Evolutionary conservation across 148 eudicot genomes (phyloP).

Genomic region (Rheum nobile): DNA sequence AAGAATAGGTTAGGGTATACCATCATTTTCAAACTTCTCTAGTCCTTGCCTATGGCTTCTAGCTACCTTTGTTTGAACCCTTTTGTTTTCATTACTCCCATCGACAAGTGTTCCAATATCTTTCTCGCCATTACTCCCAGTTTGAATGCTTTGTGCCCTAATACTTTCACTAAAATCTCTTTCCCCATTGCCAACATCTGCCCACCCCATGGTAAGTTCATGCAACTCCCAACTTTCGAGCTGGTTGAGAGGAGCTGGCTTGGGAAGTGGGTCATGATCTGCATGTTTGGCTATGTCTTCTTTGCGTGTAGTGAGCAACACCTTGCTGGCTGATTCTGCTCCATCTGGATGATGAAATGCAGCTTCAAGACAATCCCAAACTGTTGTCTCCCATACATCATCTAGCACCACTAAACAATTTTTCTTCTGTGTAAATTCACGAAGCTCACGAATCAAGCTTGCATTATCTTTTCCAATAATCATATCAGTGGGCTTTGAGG

Average conservation of each 20-base stretch:
- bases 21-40: background rate
- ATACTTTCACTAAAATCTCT: too few species aligned
- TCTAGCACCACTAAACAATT: constrained; percentile 37
- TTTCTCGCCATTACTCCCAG: background rate
- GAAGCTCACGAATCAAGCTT: background rate
- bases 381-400: constrained; percentile 24
- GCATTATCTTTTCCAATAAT: background rate
- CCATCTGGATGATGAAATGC: constrained; percentile 25
- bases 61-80: background rate
- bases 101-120: too few species aligned
- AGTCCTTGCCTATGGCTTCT: background rate
- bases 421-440: constrained; percentile 1
- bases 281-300: constrained; percentile 12
- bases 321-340: constrained; percentile 10
- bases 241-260: constrained; percentile 14
- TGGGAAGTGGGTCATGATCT: background rate
- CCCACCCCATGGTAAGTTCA: background rate
- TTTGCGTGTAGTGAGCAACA: constrained; percentile 16
- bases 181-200: background rate
- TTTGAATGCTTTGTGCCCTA: too few species aligned
- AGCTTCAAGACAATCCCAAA: constrained; percentile 21
- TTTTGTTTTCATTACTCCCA: background rate
- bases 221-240: constrained; percentile 26
- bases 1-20: background rate
- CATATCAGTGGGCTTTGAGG: constrained; percentile 11